Evolutionary conservation across 2,329 filamentous ascomycete species (phyloP), one percentile per base, ranked within the genome.

Genomic region (Stachybotrys chlorohalonatus): DNA sequence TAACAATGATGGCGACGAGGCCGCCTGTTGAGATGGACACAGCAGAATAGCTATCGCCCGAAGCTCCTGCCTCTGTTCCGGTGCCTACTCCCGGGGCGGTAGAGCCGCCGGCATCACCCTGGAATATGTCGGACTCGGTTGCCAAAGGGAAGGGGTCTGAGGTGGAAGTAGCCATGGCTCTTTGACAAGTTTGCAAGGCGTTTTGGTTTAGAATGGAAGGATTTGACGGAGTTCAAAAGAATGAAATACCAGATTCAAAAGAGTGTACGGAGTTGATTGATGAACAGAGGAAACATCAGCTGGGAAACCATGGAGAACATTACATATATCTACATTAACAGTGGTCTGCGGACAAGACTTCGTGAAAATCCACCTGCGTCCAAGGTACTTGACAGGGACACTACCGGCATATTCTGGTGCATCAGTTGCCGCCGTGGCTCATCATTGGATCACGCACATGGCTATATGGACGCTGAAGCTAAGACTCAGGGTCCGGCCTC

Each of bases 1-100:
- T 81, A 11, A 89, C 76, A 54, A 90, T 84, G 60, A 94, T 90
- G 51, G 87, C 88, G 55, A 89, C 78, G 63, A 91, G 74, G 13
- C 80, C 89, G 17, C 85, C 86, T 45, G 77, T 82, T 2, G 86
- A 89, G 24, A 94, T 71, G 45, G 75, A 75, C 60, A 87, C 78
- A 15, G 79, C 81, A 6, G 81, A 80, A 24, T 77, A 76, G 57
- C 78, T 81, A 15, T 76, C 70, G 16, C 89, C 88, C 45, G 82
- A 79, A 15, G 88, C 87, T 30, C 89, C 89, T 15, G 77, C 80
- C 39, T 80, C 80, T 57, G 72, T 75, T 56, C 82, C 78, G 53
- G 75, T 70, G 16, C 67, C 67, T 32, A 63, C 60, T 31, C 64
- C 67, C 15, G 72, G 70, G 31, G 69, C 69, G 31, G 70, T 64